Conservation (phyloP, 176 grass and related monocot genomes). For the Musa beccarii region DNA sequence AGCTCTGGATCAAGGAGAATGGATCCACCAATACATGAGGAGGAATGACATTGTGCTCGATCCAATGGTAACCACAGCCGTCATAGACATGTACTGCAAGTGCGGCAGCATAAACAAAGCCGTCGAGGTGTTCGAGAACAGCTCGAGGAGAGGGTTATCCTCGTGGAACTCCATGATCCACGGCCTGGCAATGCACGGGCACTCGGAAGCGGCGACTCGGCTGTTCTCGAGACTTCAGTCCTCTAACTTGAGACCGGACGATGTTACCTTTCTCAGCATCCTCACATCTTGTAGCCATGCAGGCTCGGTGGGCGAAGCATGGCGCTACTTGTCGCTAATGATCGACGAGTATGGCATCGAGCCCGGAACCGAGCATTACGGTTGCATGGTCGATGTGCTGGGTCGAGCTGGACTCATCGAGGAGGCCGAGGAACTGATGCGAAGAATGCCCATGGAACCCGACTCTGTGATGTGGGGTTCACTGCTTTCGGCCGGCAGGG, state of each 20-base stretch:
- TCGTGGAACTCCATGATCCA: slow-evolving; percentile 76
- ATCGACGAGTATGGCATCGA: slow-evolving; percentile 16
- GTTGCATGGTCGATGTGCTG: slow-evolving; percentile 56
- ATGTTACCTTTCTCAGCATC: slow-evolving; percentile 57
- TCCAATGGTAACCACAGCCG: slow-evolving; percentile 37
- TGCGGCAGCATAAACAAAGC: slow-evolving; percentile 41
- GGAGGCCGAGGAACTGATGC: slow-evolving; percentile 51
- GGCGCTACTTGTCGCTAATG: slow-evolving; percentile 40
- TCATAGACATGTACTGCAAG: slow-evolving; percentile 74
- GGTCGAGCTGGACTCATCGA: slow-evolving; percentile 36
- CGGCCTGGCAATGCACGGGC: slow-evolving; percentile 42
- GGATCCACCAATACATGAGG: slow-evolving; percentile 53
- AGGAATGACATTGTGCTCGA: slow-evolving; percentile 31
- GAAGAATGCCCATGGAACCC: slow-evolving; percentile 51
- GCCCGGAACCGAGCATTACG: slow-evolving; percentile 60
- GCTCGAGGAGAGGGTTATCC: slow-evolving; percentile 24
- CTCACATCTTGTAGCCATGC: slow-evolving; percentile 49
- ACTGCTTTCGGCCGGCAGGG: slow-evolving; percentile 52
- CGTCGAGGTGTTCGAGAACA: slow-evolving; percentile 36
- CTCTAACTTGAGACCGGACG: slow-evolving; percentile 29
- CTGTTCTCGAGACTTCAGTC: slow-evolving; percentile 38
- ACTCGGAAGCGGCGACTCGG: slow-evolving; percentile 20
- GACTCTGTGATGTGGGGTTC: slow-evolving; percentile 60
- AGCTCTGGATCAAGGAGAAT: slow-evolving; percentile 54
- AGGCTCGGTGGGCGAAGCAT: slow-evolving; percentile 46